Conservation (phyloP, 257 asterid species). For the Rhazya stricta region DNA sequence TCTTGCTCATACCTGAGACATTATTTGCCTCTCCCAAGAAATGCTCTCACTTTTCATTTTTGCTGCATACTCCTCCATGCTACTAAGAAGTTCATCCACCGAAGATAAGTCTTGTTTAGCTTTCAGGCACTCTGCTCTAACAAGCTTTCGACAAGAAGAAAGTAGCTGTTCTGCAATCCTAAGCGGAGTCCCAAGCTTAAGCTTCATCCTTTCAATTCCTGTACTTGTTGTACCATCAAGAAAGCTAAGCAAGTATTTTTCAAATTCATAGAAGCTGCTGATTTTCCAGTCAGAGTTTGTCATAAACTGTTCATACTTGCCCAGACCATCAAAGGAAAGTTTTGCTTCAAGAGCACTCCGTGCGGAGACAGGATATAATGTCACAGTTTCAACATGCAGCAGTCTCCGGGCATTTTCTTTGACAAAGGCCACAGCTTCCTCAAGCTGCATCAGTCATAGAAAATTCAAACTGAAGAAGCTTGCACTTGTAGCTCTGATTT, state of each 20-base stretch:
- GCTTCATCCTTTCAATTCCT: conserved; percentile 84
- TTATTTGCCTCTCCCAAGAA: conserved; percentile 69
- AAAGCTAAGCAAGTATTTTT: conserved; percentile 72
- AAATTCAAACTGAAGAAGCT: conserved; percentile 22
- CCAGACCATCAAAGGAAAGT: conserved; percentile 36
- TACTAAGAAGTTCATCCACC: conserved; percentile 55
- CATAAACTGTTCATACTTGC: conserved; percentile 25
- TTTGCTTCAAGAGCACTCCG: conserved; percentile 84
- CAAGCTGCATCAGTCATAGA: conserved; percentile 49
- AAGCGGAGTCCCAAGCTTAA: conserved; percentile 89
- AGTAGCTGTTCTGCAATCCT: conserved; percentile 71
- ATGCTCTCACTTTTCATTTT: conserved; percentile 77
- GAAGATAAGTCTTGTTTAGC: conserved; percentile 61
- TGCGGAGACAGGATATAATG: conserved; percentile 81
- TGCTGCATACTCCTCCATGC: conserved; percentile 53
- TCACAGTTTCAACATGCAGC: conserved; percentile 67
- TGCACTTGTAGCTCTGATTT: background rate
- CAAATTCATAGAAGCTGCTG: conserved; percentile 63
- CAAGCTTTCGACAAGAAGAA: conserved; percentile 68
- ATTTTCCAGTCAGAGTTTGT: conserved; percentile 46
- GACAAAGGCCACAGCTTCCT: conserved; percentile 78
- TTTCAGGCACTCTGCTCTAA: conserved; percentile 61
- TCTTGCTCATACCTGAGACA: conserved; percentile 58
- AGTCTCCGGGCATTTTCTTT: conserved; percentile 67
- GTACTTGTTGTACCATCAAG: conserved; percentile 75